Evolutionary conservation across 2,329 filamentous ascomycete species (phyloP).

Genomic region (Tolypocladium ophioglossoides): DNA sequence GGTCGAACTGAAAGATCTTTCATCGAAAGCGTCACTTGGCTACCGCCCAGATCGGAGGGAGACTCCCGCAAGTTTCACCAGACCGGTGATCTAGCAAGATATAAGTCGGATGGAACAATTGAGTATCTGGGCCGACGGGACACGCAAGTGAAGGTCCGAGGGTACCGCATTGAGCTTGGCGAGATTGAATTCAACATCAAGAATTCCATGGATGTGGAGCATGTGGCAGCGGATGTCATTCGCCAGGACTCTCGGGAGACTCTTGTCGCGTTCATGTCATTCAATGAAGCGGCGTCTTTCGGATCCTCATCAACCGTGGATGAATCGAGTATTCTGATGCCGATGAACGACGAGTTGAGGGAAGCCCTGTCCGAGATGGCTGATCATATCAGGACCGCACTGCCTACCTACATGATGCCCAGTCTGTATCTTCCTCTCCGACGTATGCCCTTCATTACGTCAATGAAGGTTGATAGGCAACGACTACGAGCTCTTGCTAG

Average conservation of each 20-base stretch:
- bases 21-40: not conserved
- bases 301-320: not conserved
- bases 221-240: not conserved
- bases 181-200: not conserved
- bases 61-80: slow-evolving; percentile 1
- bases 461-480: not conserved
- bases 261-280: not conserved
- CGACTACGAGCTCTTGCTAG: not conserved
- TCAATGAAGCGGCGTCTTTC: not conserved
- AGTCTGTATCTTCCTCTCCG: slow-evolving; percentile 1
- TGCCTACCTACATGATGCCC: slow-evolving; percentile 3
- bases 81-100: slow-evolving; percentile 14
- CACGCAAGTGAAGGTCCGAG: slow-evolving; percentile 15
- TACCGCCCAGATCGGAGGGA: not conserved
- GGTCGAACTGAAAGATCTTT: not conserved
- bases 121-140: no score
- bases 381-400: not conserved
- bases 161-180: slow-evolving; percentile 8
- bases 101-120: slow-evolving; percentile 15
- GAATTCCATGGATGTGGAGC: no score
- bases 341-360: not conserved
- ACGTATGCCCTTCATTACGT: not conserved
- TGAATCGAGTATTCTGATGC: not conserved
- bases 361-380: not conserved
- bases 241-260: not conserved